A percentile compares a stretch with the other conserved stretches of the same genome.
Evolutionary conservation across 2,329 filamentous ascomycete genomes (phyloP).

Genomic region (Neoscytalidium dimidiatum): DNA sequence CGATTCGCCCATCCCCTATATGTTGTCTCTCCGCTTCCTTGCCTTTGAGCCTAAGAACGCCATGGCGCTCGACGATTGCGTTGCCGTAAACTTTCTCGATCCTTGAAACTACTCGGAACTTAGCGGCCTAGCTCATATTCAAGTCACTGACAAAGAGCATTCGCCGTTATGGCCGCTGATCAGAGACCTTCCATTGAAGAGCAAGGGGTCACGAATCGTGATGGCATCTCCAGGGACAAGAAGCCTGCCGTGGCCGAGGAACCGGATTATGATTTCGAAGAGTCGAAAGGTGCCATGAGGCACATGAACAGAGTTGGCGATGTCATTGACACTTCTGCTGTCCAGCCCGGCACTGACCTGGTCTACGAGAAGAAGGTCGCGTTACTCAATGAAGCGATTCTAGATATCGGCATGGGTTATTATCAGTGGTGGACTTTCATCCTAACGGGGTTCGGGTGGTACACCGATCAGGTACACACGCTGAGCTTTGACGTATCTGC

Average conservation of each 20-base stretch:
- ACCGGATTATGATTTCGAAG: background rate
- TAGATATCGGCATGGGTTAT: slow-evolving; percentile 20
- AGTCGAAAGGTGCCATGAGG: background rate
- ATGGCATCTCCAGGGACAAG: background rate
- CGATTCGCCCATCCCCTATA: background rate
- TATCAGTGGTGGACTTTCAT: slow-evolving; percentile 21
- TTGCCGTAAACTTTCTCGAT: background rate
- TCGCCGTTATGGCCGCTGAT: background rate
- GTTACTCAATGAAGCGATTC: slow-evolving; percentile 20
- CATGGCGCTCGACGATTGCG: background rate
- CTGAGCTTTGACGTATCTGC: background rate
- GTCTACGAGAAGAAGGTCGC: slow-evolving; percentile 21
- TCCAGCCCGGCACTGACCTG: slow-evolving; percentile 10
- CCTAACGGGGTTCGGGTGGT: slow-evolving; percentile 20
- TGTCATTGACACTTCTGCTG: background rate
- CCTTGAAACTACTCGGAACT: background rate
- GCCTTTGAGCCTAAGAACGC: background rate
- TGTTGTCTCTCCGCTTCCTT: background rate
- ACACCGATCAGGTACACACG: slow-evolving; percentile 17
- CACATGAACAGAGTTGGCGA: background rate
- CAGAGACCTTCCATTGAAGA: background rate
- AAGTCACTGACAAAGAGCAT: background rate
- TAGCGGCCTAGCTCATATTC: background rate
- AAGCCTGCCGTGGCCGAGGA: background rate
- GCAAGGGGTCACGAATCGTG: background rate